Base-by-base conservation (phyloP, 1,284 basidiomycete genomes). In the Leccinum solheimii region DNA sequence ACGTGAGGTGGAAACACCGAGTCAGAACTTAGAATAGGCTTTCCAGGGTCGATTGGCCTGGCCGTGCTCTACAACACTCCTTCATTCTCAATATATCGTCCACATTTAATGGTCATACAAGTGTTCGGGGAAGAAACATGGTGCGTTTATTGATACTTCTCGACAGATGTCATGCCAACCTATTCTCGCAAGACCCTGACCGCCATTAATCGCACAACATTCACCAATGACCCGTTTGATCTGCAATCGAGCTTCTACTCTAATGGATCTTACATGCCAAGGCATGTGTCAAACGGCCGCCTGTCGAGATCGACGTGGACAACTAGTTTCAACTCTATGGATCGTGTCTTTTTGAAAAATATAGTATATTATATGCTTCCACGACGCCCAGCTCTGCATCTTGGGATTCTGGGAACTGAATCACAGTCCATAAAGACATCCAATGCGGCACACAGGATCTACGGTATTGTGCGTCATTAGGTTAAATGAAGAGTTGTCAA, bases 81-180 rank as follows among this genome's bases (percentile, higher is more conserved):
- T 38, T 75, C 13, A 55, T 65, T 32, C 1, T 76, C 30, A 45
- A n/a, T 40, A 68, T 21, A 1, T 34, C 14, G 13, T 4, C 3
- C 57, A 62, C 2, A 65, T 72, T 16, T 75, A 72, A 72, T 49
- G 69, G 13, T 63, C 65, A 6, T 75, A 75, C 19, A 64, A 65
- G 19, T 27, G 62, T 30, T 75, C 66, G 65, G 67, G 63, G 26
- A 73, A 73, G 43, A 49, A 56, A 48, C 65, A 75, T 23, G 72
- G 74, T 68, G 16, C 10, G 67, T 55, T 16, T 7, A 26, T 4
- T 19, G 14, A 4, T 32, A 11, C 7, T 55, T 34, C 10, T 55
- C 3, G 1, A 8, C 2, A 26, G 19, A 50, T 27, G 16, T 8
- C 10, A 38, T 13, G 3, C n/a, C 23, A 27, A 40, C 13, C 5